These are phyloP conservation scores for Cladosporium sp. DNA, from an alignment of 2,329 filamentous ascomycete genomes.

Conservation along the genomic window DNA sequence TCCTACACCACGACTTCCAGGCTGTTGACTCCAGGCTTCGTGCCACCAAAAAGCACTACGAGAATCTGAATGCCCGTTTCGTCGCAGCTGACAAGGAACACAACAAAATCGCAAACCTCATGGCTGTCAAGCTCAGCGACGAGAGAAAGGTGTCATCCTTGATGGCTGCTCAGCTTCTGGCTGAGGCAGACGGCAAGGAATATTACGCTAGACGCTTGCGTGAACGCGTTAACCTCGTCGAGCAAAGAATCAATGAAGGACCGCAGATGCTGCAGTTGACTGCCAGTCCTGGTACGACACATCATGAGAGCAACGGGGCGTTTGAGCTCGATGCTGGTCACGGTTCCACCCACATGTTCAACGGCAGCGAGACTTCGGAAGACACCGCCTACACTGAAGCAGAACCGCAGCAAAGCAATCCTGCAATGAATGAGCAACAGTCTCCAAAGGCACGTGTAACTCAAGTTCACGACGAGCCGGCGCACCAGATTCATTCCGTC, in stretches of 20 bases:
- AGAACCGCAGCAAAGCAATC: background rate
- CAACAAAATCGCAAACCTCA: background rate
- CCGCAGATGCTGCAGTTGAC: background rate
- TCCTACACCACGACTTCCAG: background rate
- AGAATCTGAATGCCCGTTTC: background rate
- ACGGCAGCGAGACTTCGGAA: background rate
- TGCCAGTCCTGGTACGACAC: background rate
- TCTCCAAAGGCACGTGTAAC: background rate
- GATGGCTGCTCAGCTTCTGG: background rate
- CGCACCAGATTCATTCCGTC: background rate
- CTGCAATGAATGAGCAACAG: background rate
- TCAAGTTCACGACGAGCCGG: background rate
- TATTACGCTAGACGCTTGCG: background rate
- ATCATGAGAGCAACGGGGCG: background rate
- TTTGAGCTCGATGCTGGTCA: background rate
- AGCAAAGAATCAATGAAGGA: background rate
- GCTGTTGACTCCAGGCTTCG: background rate
- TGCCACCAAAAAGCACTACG: background rate
- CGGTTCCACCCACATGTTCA: background rate
- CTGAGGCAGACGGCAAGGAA: slow-evolving; percentile 7
- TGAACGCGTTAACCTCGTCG: background rate
- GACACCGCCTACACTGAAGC: background rate
- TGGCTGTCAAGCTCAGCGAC: background rate
- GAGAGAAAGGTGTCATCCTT: background rate
- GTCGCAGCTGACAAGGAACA: background rate